These are phyloP conservation scores for Ophiostoma populinum DNA, from an alignment of 2,329 filamentous ascomycete genomes.

Conservation along the genomic window DNA sequence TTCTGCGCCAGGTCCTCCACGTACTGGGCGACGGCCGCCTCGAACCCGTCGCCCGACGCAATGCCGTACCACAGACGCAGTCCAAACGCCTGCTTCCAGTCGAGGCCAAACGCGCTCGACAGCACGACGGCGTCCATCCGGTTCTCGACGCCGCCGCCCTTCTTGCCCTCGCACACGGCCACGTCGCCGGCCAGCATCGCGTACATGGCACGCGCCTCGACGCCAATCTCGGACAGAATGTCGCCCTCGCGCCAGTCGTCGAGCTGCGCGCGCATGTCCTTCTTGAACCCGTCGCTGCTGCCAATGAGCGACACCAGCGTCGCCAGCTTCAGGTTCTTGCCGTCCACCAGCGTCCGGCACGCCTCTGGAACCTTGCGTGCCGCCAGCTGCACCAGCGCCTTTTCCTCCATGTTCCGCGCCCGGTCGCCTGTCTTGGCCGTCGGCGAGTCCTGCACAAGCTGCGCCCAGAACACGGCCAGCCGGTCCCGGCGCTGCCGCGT, in stretches of 20 bases:
- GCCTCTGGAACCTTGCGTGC: conserved; percentile 67
- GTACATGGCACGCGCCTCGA: conserved; percentile 72
- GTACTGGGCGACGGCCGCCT: conserved; percentile 56
- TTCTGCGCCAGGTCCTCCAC: conserved; percentile 54
- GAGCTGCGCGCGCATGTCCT: conserved; percentile 65
- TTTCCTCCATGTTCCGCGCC: conserved; percentile 56
- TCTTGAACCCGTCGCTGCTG: conserved; percentile 48
- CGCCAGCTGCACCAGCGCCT: conserved; percentile 64
- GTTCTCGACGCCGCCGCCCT: conserved; percentile 58
- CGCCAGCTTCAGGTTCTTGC: conserved; percentile 42
- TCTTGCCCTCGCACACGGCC: conserved; percentile 65
- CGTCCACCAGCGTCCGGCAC: conserved; percentile 59
- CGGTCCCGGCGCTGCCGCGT: conserved; percentile 36
- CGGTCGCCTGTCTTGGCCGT: conserved; percentile 33
- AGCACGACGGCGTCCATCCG: conserved; percentile 65
- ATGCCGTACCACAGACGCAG: conserved; percentile 81
- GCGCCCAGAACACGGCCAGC: conserved; percentile 50
- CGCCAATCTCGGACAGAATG: conserved; percentile 71
- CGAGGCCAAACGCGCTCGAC: conserved; percentile 65
- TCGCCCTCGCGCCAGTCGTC: conserved; percentile 70
- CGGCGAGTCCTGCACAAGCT: conserved; percentile 44
- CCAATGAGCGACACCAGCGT: conserved; percentile 49
- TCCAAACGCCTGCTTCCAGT: conserved; percentile 89
- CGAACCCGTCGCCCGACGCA: conserved; percentile 48
- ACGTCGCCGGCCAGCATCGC: conserved; percentile 78